phyloP scores from a whole-genome alignment of 176 grass and related monocot species.

The Zea luxurians region DNA sequence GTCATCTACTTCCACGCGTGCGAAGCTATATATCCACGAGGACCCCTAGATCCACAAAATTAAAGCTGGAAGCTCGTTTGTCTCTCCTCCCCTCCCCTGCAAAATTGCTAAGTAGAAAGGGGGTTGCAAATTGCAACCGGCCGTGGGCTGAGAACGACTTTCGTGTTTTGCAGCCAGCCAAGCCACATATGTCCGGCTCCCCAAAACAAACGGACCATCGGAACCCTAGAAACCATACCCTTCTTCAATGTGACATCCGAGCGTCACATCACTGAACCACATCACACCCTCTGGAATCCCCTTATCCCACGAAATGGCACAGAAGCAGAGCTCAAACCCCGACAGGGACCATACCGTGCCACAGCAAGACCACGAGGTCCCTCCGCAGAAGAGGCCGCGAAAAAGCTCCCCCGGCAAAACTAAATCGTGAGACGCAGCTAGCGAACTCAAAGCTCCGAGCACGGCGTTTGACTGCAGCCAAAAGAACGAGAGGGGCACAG shows the following conservation, averaged over 20 bases:
- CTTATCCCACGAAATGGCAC: not conserved
- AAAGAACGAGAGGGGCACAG: not conserved
- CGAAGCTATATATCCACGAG: not conserved
- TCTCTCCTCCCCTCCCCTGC: too few relatives aligned
- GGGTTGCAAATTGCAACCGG: not conserved
- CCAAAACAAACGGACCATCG: not conserved
- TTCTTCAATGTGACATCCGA: not conserved
- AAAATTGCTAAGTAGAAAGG: not conserved
- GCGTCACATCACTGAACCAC: not conserved
- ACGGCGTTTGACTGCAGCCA: not conserved
- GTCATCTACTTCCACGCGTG: not conserved
- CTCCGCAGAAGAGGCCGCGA: not conserved
- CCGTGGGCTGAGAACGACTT: not conserved
- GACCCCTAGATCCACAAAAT: conserved; percentile 4
- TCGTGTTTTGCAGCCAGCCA: not conserved
- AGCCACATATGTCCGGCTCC: not conserved
- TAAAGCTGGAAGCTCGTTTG: not conserved
- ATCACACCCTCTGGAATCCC: not conserved
- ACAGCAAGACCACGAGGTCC: not conserved
- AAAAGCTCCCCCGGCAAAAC: not conserved
- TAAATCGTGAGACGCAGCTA: not conserved
- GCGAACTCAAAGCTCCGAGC: not conserved
- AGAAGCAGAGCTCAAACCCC: not conserved
- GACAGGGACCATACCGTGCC: not conserved
- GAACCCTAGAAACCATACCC: conserved; percentile 6